These are phyloP conservation scores for Silybum marianum DNA, from an alignment of 129 eudicot genomes.

Conservation along the genomic window DNA sequence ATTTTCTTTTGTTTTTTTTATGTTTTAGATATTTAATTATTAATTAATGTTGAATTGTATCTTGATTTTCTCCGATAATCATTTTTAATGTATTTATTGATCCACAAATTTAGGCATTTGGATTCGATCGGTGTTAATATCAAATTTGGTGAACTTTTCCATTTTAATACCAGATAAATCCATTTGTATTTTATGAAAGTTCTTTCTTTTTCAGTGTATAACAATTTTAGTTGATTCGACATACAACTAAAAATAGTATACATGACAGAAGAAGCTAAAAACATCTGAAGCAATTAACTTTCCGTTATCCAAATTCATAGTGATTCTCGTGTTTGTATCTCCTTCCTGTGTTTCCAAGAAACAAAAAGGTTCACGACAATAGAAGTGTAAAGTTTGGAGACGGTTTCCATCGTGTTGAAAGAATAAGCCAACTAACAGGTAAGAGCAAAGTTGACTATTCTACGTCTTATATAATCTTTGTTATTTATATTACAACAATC, in stretches of 20 bases:
- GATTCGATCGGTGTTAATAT: background rate
- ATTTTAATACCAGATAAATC: background rate
- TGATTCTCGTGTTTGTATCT: background rate
- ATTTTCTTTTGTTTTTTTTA: background rate
- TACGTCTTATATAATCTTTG: conserved; percentile 11
- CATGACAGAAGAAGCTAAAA: background rate
- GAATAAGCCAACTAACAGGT: conserved; percentile 4
- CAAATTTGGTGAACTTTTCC: background rate
- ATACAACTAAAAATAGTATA: background rate
- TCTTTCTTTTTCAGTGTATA: background rate
- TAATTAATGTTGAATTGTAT: background rate
- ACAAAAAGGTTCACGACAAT: background rate
- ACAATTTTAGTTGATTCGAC: background rate
- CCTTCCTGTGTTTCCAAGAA: background rate
- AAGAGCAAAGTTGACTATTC: conserved; percentile 17
- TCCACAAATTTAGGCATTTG: background rate
- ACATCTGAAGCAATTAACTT: background rate
- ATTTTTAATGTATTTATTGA: background rate
- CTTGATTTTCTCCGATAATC: background rate
- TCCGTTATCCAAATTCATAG: background rate
- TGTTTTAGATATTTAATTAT: background rate
- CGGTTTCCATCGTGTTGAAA: background rate
- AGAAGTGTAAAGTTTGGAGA: conserved; percentile 1
- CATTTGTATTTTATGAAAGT: no score
- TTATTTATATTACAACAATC: conserved; percentile 37